Conservation (phyloP, 768 basidiomycete genomes). For the Phaffia australis region DNA sequence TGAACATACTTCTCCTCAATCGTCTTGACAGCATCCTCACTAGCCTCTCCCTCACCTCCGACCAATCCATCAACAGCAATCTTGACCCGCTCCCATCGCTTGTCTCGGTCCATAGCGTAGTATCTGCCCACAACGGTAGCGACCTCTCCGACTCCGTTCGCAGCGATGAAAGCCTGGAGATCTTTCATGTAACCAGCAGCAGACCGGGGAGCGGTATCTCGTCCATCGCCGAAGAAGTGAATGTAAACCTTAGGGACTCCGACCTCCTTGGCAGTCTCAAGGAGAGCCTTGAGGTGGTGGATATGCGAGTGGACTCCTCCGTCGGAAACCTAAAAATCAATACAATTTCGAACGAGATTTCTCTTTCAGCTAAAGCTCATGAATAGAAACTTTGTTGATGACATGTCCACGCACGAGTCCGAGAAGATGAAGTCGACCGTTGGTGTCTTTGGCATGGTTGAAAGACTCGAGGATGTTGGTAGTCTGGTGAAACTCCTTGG, state of each 20-base stretch:
- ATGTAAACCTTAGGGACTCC: conserved; percentile 76
- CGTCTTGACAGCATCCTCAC: conserved; percentile 43
- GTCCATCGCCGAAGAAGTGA: conserved; percentile 90
- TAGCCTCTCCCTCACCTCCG: conserved; percentile 51
- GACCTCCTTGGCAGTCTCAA: conserved; percentile 77
- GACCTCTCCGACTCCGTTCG: conserved; percentile 56
- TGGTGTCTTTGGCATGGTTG: conserved; percentile 67
- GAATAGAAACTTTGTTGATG: neutral
- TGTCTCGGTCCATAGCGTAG: conserved; percentile 95
- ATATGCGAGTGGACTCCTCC: conserved; percentile 97
- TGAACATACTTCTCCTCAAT: conserved; percentile 67
- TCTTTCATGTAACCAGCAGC: conserved; percentile 66
- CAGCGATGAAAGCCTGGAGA: conserved; percentile 62
- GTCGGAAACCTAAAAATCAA: conserved; percentile 63
- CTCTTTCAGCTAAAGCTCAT: conserved; percentile 5
- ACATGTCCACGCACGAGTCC: conserved; percentile 55
- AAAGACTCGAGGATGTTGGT: conserved; percentile 58
- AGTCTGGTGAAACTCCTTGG: conserved; percentile 72
- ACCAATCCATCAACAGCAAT: conserved; percentile 77
- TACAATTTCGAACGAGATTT: conserved; percentile 1
- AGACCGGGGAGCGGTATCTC: conserved; percentile 83
- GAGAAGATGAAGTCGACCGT: conserved; percentile 74
- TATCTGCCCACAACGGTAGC: conserved; percentile 81
- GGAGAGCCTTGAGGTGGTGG: conserved; percentile 73
- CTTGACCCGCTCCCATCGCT: conserved; percentile 90